Evolutionary conservation across 768 basidiomycete genomes (phyloP).

Genomic region (Lactarius deliciosus): DNA sequence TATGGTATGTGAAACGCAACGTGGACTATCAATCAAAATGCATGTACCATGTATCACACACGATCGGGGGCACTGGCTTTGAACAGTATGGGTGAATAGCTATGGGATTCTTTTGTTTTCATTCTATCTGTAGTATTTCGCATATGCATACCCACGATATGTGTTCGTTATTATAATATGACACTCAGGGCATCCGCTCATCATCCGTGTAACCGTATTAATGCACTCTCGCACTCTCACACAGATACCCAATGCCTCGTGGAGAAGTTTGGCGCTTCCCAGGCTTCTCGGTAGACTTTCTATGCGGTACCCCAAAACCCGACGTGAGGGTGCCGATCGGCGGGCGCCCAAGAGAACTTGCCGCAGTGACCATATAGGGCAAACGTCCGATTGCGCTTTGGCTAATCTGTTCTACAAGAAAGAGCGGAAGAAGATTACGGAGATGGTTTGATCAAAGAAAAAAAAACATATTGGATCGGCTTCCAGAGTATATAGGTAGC

Average conservation of each 20-base stretch:
- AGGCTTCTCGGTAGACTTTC: slow-evolving; percentile 23
- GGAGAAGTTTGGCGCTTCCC: slow-evolving; percentile 13
- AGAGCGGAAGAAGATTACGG: not conserved
- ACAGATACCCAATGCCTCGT: slow-evolving; percentile 17
- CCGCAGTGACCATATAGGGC: not conserved
- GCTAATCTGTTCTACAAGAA: not conserved
- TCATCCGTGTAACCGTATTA: slow-evolving; percentile 14
- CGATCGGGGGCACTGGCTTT: slow-evolving; percentile 20
- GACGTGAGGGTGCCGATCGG: slow-evolving; percentile 23
- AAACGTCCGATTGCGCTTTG: slow-evolving; percentile 6
- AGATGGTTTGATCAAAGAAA: slow-evolving; percentile 14
- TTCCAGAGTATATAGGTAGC: not conserved
- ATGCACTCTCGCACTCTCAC: not conserved
- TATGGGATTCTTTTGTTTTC: slow-evolving; percentile 1
- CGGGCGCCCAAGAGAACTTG: slow-evolving; percentile 15
- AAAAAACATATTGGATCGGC: not conserved
- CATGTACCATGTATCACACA: slow-evolving; percentile 15
- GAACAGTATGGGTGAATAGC: slow-evolving; percentile 6
- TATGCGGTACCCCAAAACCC: slow-evolving; percentile 25
- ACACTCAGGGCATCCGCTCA: slow-evolving; percentile 7
- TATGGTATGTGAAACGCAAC: slow-evolving; percentile 53
- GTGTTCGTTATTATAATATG: slow-evolving; percentile 12
- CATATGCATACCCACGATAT: slow-evolving; percentile 19
- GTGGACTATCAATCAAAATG: slow-evolving; percentile 21
- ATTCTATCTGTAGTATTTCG: slow-evolving; percentile 11